These are phyloP conservation scores for Fusarium agapanthi DNA, from an alignment of 2,329 filamentous ascomycete genomes.

Conservation along the genomic window DNA sequence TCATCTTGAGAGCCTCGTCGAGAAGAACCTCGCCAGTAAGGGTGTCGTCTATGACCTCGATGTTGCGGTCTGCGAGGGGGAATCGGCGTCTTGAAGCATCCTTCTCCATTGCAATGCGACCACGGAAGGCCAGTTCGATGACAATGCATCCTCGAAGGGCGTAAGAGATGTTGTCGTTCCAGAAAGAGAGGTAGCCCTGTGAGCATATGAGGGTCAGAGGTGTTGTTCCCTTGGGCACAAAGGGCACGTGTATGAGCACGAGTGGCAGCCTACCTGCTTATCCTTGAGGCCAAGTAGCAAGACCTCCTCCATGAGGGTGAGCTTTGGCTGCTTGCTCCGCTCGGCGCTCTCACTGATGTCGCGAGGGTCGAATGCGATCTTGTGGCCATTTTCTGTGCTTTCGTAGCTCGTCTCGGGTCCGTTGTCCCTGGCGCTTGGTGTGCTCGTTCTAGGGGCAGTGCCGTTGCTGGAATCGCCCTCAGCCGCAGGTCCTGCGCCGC, in stretches of 20 bases:
- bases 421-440: conserved; percentile 62
- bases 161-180: conserved; percentile 99
- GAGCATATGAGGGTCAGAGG: conserved; percentile 7
- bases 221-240: neutral
- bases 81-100: conserved; percentile 92
- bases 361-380: conserved; percentile 96
- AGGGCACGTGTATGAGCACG: conserved; percentile 18
- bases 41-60: conserved; percentile 97
- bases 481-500: conserved; percentile 66
- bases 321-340: conserved; percentile 95
- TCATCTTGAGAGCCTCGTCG: conserved; percentile 99
- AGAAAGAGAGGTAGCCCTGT: conserved; percentile 97
- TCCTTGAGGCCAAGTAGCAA: conserved; percentile 95
- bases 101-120: conserved; percentile 98
- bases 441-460: conserved; percentile 65
- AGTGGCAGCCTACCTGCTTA: conserved; percentile 77
- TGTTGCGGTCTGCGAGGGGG: conserved; percentile 89
- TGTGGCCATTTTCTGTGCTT: conserved; percentile 93
- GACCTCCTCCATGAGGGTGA: conserved; percentile 99
- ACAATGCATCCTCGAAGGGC: conserved; percentile 97
- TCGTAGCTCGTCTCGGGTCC: conserved; percentile 85
- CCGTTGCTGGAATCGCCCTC: conserved; percentile 66
- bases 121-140: conserved; percentile 94
- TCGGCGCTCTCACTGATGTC: conserved; percentile 98
- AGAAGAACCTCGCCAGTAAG: conserved; percentile 96